Base-by-base conservation (phyloP, 1,139 yeast genomes). In the Sugiyamaella pinicola region DNA sequence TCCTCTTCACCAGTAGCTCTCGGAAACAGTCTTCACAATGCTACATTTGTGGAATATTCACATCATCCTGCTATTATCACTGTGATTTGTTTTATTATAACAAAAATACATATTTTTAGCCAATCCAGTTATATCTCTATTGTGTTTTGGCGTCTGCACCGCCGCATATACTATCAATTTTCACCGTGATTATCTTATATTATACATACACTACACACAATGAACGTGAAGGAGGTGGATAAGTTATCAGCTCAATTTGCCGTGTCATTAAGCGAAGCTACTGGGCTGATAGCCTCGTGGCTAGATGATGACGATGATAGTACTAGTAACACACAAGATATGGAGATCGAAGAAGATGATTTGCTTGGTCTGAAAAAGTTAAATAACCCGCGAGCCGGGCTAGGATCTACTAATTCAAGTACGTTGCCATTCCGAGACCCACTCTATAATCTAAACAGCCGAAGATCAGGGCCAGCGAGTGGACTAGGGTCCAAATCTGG, bases 191-290 rank as follows among this genome's bases (percentile, higher is more conserved):
- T n/a, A n/a, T n/a, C n/a, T n/a, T n/a, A n/a, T n/a, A n/a, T n/a
- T n/a, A n/a, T n/a, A n/a, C n/a, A n/a, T n/a, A n/a, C n/a, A n/a
- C n/a, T n/a, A n/a, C n/a, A n/a, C n/a, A 38, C 31, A 24, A 55
- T 57, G 53, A 59, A 59, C 43, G 57, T 52, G 47, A 59, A 59
- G 29, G 61, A 62, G 33, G 57, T 63, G 15, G 67, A 65, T 29
- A 56, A 59, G 45, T 55, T 66, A 37, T 56, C 63, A 18, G 67
- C 69, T 6, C 62, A 61, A 48, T 64, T 64, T 43, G 64, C 68
- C 2, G 63, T 65, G 19, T 63, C 69, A 4, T 55, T 66, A 12
- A 56, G 58, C 21, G 61, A 61, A 19, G 59, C 69, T 1, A 52
- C 55, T 37, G 51, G 56, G 22, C 58, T 65, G 10, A 63, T 67